phyloP scores from a whole-genome alignment of 2,329 filamentous ascomycete genomes.

The Scytalidium sp. region DNA sequence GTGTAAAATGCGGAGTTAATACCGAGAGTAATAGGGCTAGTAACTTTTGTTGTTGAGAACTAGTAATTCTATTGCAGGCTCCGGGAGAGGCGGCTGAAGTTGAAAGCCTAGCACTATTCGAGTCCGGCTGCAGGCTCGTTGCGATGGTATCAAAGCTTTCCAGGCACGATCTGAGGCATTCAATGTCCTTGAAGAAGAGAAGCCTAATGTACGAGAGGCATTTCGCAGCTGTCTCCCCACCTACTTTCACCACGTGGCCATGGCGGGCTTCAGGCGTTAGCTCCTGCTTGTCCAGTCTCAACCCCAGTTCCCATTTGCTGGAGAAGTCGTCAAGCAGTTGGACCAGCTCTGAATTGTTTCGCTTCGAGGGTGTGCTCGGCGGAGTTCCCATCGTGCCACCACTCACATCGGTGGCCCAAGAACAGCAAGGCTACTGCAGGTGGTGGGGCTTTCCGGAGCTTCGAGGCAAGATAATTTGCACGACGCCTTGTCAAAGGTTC shows the following conservation, averaged over 20 bases:
- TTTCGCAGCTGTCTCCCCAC: neutral
- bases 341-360: neutral
- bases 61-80: no score
- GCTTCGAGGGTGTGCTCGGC: neutral
- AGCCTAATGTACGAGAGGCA: constrained; percentile 8
- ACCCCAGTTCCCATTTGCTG: constrained; percentile 5
- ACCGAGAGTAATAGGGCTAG: neutral
- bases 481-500: no score
- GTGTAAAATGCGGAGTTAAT: neutral
- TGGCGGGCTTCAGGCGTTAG: constrained; percentile 4
- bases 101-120: constrained; percentile 8
- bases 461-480: no score
- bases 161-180: neutral
- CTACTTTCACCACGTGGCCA: neutral
- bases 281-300: neutral
- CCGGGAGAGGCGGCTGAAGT: neutral
- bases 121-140: neutral
- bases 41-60: constrained; percentile 2
- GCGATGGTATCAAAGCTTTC: constrained; percentile 1
- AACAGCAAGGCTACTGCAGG: no score
- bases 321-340: constrained; percentile 4
- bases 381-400: no score
- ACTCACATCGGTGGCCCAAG: no score
- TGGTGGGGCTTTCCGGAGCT: no score
- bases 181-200: constrained; percentile 5